phyloP scores from a whole-genome alignment of 31 red algal genomes.

The Asparagopsis taxiformis region DNA sequence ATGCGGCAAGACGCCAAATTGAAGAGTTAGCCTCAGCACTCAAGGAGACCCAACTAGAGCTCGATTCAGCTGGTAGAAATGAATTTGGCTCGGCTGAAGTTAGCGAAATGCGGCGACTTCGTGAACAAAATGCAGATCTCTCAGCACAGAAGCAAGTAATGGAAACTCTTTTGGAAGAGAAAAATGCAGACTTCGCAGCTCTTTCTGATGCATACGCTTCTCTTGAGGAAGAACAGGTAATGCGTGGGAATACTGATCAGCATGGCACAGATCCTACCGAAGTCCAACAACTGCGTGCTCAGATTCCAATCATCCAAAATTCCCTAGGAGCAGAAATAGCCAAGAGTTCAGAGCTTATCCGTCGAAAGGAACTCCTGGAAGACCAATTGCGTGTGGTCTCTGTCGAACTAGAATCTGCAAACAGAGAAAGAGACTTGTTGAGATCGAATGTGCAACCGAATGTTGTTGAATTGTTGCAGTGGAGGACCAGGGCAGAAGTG shows the following conservation, averaged over 20 bases:
- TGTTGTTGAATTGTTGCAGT: constrained; percentile 26
- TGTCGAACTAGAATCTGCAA: constrained; percentile 24
- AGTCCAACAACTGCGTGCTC: constrained; percentile 23
- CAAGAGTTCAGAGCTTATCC: constrained; percentile 16
- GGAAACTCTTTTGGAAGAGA: constrained; percentile 56
- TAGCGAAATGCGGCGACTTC: not conserved
- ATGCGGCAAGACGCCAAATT: constrained; percentile 38
- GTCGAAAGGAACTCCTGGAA: constrained; percentile 19
- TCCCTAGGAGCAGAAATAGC: constrained; percentile 31
- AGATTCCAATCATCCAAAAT: constrained; percentile 8
- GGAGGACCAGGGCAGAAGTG: constrained; percentile 42
- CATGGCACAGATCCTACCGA: constrained; percentile 11
- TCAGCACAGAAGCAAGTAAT: constrained; percentile 30
- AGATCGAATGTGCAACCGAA: constrained; percentile 7
- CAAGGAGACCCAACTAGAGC: constrained; percentile 42
- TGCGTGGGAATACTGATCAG: not conserved
- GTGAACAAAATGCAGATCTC: constrained; percentile 31
- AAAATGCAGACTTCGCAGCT: constrained; percentile 55
- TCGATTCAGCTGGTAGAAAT: constrained; percentile 23
- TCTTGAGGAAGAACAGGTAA: constrained; percentile 58
- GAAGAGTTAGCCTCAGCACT: constrained; percentile 40
- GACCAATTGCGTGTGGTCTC: constrained; percentile 2
- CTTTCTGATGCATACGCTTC: constrained; percentile 55
- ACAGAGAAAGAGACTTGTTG: constrained; percentile 34
- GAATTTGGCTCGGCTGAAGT: not conserved